Base-by-base conservation (phyloP, 768 basidiomycete species). In the Cystobasidium tubakii region DNA sequence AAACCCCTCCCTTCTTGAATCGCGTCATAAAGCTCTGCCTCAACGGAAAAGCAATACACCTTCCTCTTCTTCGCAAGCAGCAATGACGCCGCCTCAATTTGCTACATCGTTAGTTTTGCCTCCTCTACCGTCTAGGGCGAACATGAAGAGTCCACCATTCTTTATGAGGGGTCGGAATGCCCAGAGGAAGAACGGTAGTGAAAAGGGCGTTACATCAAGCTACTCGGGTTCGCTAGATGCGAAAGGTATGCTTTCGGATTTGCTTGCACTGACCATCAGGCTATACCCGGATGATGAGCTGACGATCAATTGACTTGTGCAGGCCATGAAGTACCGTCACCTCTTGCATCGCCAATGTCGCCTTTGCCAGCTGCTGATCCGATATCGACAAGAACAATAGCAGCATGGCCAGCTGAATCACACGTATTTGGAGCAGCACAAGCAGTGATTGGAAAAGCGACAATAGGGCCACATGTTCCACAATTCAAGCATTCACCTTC, bases 341-440 rank as follows among this genome's bases (percentile, higher is more conserved):
- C 46, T 50, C n/a, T 21, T 19, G 4, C 46, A 9, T 4, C 46
- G 46, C 46, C 46, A 4, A 50, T 50, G 4, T 50, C 46, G 4
- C n/a, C 7, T 9, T n/a, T 19, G 21, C n/a, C 46, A 50, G n/a
- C 46, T 15, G 46, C n/a, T 50, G 46, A n/a, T 9, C 10, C 46
- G 3, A 12, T 4, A 15, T 19, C 46, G n/a, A 3, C 46, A 50
- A 50, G 46, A 50, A 50, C 46, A 50, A n/a, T n/a, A 3, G 46
- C 46, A 50, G 46, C 46, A 50, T 50, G 46, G 46, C 46, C 46
- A 50, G 46, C 46, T 50, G 46, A 50, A 50, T 50, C n/a, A 17
- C 46, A 50, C 21, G 46, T 50, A 3, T 50, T 50, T n/a, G 46
- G 46, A 50, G 46, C 46, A 3, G 46, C 46, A 9, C 46, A 50